A percentile compares a stretch with the other conserved stretches of the same genome.
phyloP scores from a whole-genome alignment of 2,329 filamentous ascomycete genomes.

The Cadophora luteo-olivacea region DNA sequence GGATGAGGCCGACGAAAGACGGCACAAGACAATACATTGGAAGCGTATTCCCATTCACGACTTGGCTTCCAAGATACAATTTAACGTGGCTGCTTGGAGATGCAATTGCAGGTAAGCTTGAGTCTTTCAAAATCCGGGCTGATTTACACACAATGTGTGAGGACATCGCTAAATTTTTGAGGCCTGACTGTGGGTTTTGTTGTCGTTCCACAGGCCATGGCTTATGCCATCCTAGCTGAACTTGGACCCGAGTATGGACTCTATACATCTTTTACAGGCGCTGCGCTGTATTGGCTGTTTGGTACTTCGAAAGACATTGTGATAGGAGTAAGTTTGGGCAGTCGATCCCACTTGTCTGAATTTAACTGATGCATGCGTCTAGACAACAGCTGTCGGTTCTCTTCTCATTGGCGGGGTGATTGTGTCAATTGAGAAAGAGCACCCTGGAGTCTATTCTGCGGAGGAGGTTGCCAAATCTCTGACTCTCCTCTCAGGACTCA shows the following conservation, averaged over 20 bases:
- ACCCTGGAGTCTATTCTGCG: not conserved
- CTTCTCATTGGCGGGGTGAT: constrained; percentile 8
- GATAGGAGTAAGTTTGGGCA: not conserved
- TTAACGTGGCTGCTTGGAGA: constrained; percentile 7
- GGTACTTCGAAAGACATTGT: constrained; percentile 8
- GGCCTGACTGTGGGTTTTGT: constrained; percentile 9
- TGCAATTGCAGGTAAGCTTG: constrained; percentile 3
- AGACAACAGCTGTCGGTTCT: constrained; percentile 10
- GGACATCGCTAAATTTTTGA: not conserved
- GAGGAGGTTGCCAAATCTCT: constrained; percentile 1
- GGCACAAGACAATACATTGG: not conserved
- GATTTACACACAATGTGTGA: not conserved
- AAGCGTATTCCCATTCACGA: constrained; percentile 6
- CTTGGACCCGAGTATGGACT: constrained; percentile 1
- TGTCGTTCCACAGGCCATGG: constrained; percentile 13
- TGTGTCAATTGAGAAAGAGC: not conserved
- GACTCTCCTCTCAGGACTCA: not conserved
- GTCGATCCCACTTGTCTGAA: too few relatives aligned
- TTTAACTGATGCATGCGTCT: too few relatives aligned
- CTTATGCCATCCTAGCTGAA: constrained; percentile 4
- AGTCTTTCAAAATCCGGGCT: not conserved
- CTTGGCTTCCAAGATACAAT: constrained; percentile 5
- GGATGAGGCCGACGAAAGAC: not conserved
- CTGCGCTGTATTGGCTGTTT: constrained; percentile 8
- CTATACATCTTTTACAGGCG: constrained; percentile 7